Evolutionary conservation across 75 land plant genomes (phyloP).

Genomic region (Cryptomeria japonica): DNA sequence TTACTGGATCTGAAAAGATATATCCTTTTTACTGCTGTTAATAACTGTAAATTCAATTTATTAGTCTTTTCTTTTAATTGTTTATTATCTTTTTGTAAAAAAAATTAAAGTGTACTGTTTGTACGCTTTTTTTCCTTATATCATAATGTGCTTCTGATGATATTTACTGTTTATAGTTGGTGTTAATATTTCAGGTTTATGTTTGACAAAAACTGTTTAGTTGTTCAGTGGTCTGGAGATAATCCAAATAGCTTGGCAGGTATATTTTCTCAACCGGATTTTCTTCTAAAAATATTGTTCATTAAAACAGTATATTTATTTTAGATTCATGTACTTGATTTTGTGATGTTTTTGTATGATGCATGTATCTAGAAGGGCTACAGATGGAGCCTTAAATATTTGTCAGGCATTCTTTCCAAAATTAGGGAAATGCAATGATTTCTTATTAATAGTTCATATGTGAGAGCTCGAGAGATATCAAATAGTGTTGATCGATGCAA

Average conservation of each 20-base stretch:
- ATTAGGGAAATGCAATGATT: not conserved
- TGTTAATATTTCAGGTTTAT: conserved; percentile 47
- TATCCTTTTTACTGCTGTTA: not conserved
- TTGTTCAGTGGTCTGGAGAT: conserved; percentile 98
- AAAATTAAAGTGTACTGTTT: not conserved
- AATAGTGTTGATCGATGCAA: not conserved
- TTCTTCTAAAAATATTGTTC: conserved; percentile 3
- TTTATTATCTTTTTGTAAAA: not conserved
- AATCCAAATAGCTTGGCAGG: conserved; percentile 99
- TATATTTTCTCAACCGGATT: conserved; percentile 16
- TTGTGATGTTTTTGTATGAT: not conserved
- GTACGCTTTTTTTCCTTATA: not conserved
- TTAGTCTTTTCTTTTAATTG: not conserved
- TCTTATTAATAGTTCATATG: not conserved
- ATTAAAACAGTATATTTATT: not conserved
- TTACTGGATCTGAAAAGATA: not conserved
- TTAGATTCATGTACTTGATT: not conserved
- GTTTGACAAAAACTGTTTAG: conserved; percentile 71
- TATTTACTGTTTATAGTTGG: conserved; percentile 6
- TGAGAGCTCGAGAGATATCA: not conserved
- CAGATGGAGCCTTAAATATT: conserved; percentile 1
- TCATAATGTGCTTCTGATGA: not conserved
- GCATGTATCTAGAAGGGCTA: not conserved
- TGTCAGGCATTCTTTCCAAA: not conserved
- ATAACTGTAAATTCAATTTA: not conserved